Base-by-base conservation (phyloP, 176 grass and related monocot genomes). In the Eragrostis curvula region DNA sequence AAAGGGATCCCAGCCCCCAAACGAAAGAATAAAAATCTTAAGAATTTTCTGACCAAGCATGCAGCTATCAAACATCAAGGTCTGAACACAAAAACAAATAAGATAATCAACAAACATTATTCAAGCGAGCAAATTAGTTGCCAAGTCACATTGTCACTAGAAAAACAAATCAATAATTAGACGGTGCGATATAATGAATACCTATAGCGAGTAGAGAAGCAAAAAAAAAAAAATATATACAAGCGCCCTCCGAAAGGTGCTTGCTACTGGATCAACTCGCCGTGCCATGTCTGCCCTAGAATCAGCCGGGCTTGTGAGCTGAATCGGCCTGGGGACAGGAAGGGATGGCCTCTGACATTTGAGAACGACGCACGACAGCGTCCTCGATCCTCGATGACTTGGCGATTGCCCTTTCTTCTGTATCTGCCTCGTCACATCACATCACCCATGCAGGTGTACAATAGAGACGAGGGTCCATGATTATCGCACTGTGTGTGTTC, bases 351-450 rank as follows among this genome's bases (percentile, higher is more conserved):
- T 15, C 14, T 76, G 82, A 58, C 72, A 9, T 47, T 39, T 47
- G 82, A 84, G 82, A 68, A 67, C 49, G 82, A 84, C 72, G 56
- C 21, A 67, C 71, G 55, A 24, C 41, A 52, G 47, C 47, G 48
- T 71, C 70, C 8, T 32, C 25, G 56, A n/a, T 71, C 70, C 8
- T 32, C 25, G 56, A n/a, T 25, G 56, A 59, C 56, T 59, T 24
- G 56, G 56, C n/a, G n/a, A 59, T 59, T 3, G n/a, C 56, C 56
- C 9, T 40, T 58, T 70, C 23, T 9, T 81, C 68, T 73, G 29
- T 67, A 23, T 16, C 27, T 36, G 67, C 40, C 43, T 69, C 24
- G 79, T 60, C 55, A 49, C 25, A 61, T 80, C 78, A 81, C n/a
- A 78, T 79, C 76, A 39, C 75, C 44, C 45, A 60, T 66, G 76